These are phyloP conservation scores for Fusarium sp. DNA, from an alignment of 2,329 filamentous ascomycete genomes.

Conservation along the genomic window DNA sequence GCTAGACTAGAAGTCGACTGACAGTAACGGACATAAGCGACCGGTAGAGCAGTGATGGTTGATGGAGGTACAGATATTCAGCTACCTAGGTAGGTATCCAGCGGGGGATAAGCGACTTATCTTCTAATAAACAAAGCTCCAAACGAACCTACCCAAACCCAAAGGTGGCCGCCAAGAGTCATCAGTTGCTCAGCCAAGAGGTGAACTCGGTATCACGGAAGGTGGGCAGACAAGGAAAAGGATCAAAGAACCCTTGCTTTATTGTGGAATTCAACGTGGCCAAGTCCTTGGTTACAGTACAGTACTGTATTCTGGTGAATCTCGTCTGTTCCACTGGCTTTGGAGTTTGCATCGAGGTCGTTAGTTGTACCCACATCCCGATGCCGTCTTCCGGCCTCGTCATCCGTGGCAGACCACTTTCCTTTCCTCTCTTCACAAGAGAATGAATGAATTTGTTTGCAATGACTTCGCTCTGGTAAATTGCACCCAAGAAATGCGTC, in stretches of 20 bases:
- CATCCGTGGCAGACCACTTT: constrained; percentile 18
- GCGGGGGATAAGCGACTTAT: constrained; percentile 17
- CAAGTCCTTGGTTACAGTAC: constrained; percentile 1
- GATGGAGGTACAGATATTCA: background rate
- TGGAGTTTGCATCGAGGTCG: background rate
- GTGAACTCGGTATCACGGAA: constrained; percentile 27
- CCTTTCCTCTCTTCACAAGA: background rate
- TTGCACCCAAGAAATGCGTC: constrained; percentile 33
- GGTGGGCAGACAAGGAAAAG: constrained; percentile 2
- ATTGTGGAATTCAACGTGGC: constrained; percentile 21
- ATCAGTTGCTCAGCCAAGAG: constrained; percentile 33
- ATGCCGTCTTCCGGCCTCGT: constrained; percentile 38
- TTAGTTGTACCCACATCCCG: constrained; percentile 34
- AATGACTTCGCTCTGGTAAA: constrained; percentile 18
- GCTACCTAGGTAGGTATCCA: background rate
- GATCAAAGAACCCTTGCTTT: constrained; percentile 5
- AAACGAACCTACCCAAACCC: background rate
- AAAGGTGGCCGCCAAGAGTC: constrained; percentile 27
- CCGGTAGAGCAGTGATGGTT: background rate
- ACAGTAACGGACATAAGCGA: background rate
- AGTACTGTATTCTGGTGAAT: constrained; percentile 2
- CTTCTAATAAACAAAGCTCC: constrained; percentile 4
- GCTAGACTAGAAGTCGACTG: background rate
- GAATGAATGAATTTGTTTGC: background rate
- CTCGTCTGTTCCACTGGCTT: constrained; percentile 9